Evolutionary conservation across 164 flowering plant genomes (phyloP), one percentile per base, ranked within the genome.

Genomic region (Brasenia schreberi): DNA sequence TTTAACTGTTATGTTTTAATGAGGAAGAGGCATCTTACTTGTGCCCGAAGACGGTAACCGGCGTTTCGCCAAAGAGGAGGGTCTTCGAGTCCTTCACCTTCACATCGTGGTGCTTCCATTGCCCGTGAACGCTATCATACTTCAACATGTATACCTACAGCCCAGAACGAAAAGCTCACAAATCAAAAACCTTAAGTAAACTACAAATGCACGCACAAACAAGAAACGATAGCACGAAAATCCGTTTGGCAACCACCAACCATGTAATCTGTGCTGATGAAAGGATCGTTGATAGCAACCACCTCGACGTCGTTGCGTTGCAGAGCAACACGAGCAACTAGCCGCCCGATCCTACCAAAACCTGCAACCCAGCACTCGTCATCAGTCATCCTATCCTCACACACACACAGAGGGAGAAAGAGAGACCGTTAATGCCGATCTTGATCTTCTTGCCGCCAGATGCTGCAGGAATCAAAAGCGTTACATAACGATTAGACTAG

Each of bases 281-380:
- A 91, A 0, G 96, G 97, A 71, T 88, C 97, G 59, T 91, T 91
- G 45, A 91, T 85, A 52, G 91, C 96, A 27, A 91, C 97, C 18
- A 91, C 85, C 66, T 91, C 97, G 61, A 91, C 79, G 75, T 91
- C 97, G 56, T 85, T 81, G 19, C 93, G 84, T 72, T 81, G 88
- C 17, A 87, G 79, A 64, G 83, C 87, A 5, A 88, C 90, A 70
- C 93, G 80, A 0, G 92, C 93, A 18, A 91, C 96, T 88, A 87
- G 79, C 18, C 92, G 78, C 0, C 97, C 89, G 68, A 91, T 89
- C 70, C 94, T 86, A 72, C 97, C 93, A 58, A 91, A 91, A 7
- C 97, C 97, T 90, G 62, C 53, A 60, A 6, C 27, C 27, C 27
- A 23, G 63, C n/a, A 9, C n/a, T 17, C 11, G n/a, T 4, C 63